Percentiles rank a stretch among this genome's conserved stretches.
These are phyloP conservation scores for Esteya vermicola DNA, from an alignment of 2,329 filamentous ascomycete genomes.

Conservation along the genomic window DNA sequence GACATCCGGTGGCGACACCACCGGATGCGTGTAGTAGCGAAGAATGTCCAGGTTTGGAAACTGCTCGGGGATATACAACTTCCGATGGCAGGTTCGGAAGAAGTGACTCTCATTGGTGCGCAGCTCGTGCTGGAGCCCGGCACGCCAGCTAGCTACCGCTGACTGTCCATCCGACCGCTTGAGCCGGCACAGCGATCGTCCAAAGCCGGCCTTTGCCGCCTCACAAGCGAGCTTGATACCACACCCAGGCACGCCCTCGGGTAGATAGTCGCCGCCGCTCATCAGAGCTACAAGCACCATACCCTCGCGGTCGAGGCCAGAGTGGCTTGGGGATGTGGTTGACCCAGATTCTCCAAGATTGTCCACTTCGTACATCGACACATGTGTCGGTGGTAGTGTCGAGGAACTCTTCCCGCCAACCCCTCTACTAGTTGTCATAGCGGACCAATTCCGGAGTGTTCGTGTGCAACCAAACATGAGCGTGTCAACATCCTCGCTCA, in stretches of 20 bases:
- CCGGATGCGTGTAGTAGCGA: constrained; percentile 76
- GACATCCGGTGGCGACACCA: constrained; percentile 51
- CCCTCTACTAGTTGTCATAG: constrained; percentile 21
- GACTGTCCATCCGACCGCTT: constrained; percentile 37
- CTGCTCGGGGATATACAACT: constrained; percentile 58
- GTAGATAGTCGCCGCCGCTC: constrained; percentile 89
- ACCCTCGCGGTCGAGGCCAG: constrained; percentile 64
- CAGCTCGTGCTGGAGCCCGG: constrained; percentile 59
- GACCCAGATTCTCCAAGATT: constrained; percentile 22
- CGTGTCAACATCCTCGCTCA: constrained; percentile 94
- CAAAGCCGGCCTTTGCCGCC: constrained; percentile 79
- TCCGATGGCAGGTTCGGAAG: constrained; percentile 64
- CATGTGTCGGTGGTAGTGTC: constrained; percentile 76
- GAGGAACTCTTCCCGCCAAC: constrained; percentile 40
- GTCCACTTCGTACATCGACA: constrained; percentile 61
- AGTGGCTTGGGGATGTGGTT: constrained; percentile 9
- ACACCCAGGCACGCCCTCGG: constrained; percentile 75
- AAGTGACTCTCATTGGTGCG: constrained; percentile 69
- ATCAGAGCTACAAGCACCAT: constrained; percentile 92
- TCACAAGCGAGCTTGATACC: constrained; percentile 82
- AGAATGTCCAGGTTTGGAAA: constrained; percentile 74
- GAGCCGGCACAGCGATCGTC: constrained; percentile 55
- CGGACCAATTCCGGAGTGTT: constrained; percentile 71
- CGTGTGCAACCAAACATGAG: constrained; percentile 87
- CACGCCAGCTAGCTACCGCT: constrained; percentile 56